Evolutionary conservation across 805 yeast species (phyloP).

Genomic region (Komagataella pastoris): DNA sequence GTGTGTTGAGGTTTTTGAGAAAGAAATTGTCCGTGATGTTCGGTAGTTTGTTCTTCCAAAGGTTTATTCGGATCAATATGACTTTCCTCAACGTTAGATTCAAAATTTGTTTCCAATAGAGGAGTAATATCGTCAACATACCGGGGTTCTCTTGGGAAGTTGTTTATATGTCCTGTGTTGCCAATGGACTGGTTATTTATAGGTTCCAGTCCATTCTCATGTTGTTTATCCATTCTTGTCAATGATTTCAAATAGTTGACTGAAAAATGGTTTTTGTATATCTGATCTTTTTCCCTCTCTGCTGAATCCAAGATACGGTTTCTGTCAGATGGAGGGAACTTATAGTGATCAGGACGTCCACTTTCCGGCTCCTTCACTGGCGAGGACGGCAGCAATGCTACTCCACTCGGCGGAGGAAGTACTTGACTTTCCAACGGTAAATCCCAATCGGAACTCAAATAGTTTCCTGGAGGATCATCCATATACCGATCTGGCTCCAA

Average conservation of each 20-base stretch:
- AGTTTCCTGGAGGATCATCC: slow-evolving; percentile 5
- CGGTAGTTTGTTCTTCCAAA: neutral
- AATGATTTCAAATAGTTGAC: neutral
- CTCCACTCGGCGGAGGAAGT: neutral
- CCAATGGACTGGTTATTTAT: neutral
- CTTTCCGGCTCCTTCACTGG: slow-evolving; percentile 1
- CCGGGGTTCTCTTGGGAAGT: neutral
- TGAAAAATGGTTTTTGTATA: neutral
- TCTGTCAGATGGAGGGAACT: neutral
- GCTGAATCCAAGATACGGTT: neutral
- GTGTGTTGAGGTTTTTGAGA: neutral
- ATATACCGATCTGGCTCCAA: neutral
- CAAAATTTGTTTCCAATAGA: neutral
- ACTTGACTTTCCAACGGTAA: neutral
- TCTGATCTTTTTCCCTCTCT: neutral
- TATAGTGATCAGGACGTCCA: slow-evolving; percentile 1
- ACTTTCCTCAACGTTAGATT: neutral
- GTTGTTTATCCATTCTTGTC: neutral
- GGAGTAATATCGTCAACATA: neutral
- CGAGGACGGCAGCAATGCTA: neutral
- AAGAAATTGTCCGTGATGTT: neutral
- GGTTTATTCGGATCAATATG: neutral
- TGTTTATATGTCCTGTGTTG: neutral
- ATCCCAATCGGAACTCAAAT: slow-evolving; percentile 9
- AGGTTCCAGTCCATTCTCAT: neutral